phyloP scores from a whole-genome alignment of 768 basidiomycete species.

The Kwoniella mangroviensis region DNA sequence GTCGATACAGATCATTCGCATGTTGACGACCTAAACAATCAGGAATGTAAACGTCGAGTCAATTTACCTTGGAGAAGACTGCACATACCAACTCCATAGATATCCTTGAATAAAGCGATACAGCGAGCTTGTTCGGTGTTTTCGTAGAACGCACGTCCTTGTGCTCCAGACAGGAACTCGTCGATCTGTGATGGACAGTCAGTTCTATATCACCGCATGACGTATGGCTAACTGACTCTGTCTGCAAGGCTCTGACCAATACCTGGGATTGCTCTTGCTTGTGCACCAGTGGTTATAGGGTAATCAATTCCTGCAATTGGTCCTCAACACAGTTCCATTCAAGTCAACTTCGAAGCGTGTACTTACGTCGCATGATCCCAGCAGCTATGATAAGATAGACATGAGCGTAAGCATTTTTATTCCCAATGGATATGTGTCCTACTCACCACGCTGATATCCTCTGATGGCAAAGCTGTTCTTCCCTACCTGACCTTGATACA shows the following conservation, averaged over 20 bases:
- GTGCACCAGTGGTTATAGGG: conserved; percentile 40
- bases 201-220: neutral
- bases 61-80: neutral
- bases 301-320: conserved; percentile 35
- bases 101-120: conserved; percentile 67
- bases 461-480: conserved; percentile 45
- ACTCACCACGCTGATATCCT: conserved; percentile 40
- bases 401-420: conserved; percentile 1
- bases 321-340: neutral
- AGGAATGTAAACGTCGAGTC: neutral
- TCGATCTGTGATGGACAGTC: conserved; percentile 37
- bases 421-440: neutral
- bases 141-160: conserved; percentile 46
- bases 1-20: conserved; percentile 74
- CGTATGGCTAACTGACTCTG: conserved; percentile 32
- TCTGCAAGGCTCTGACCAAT: conserved; percentile 48
- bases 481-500: conserved; percentile 40
- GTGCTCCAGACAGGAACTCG: conserved; percentile 43
- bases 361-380: conserved; percentile 44
- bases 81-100: conserved; percentile 81
- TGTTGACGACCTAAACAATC: conserved; percentile 61
- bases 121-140: conserved; percentile 41
- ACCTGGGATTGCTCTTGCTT: conserved; percentile 44
- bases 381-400: conserved; percentile 29
- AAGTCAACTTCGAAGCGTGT: no score